Evolutionary conservation across 306 rosid species (phyloP).

Genomic region (Acacia acuminata): DNA sequence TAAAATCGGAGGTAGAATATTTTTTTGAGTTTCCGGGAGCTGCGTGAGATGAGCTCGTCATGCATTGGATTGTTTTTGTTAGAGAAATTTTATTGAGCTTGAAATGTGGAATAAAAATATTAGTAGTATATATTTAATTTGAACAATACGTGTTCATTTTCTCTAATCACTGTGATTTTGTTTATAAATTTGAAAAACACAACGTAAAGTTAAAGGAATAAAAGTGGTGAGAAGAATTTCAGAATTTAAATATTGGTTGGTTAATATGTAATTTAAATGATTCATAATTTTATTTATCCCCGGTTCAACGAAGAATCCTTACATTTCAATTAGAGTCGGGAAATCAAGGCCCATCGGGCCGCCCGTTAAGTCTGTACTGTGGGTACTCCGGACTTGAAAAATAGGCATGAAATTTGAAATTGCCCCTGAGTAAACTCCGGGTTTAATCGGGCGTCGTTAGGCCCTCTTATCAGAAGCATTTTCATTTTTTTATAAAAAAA

Average conservation of each 20-base stretch:
- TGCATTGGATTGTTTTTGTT: background rate
- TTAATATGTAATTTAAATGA: too few species aligned
- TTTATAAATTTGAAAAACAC: background rate
- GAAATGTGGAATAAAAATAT: background rate
- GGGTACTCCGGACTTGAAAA: too few species aligned
- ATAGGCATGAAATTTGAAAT: too few species aligned
- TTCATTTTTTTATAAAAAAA: too few species aligned
- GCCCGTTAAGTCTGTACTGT: too few species aligned
- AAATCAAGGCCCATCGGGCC: too few species aligned
- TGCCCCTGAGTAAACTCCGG: too few species aligned
- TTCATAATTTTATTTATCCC: background rate
- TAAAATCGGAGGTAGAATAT: too few species aligned
- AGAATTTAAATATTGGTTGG: background rate
- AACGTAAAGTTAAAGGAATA: background rate
- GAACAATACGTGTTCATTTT: background rate
- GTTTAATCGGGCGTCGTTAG: too few species aligned
- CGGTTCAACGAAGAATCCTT: background rate
- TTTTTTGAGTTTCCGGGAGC: background rate
- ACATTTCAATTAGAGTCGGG: too few species aligned
- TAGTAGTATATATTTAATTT: background rate
- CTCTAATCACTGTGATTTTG: background rate
- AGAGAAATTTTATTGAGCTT: background rate
- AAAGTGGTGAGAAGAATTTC: background rate
- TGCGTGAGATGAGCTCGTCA: background rate
- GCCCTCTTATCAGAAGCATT: too few species aligned